Evolutionary conservation across 2,329 filamentous ascomycete genomes (phyloP), one percentile per base, ranked within the genome.

Genomic region (Ascochyta koolunga): DNA sequence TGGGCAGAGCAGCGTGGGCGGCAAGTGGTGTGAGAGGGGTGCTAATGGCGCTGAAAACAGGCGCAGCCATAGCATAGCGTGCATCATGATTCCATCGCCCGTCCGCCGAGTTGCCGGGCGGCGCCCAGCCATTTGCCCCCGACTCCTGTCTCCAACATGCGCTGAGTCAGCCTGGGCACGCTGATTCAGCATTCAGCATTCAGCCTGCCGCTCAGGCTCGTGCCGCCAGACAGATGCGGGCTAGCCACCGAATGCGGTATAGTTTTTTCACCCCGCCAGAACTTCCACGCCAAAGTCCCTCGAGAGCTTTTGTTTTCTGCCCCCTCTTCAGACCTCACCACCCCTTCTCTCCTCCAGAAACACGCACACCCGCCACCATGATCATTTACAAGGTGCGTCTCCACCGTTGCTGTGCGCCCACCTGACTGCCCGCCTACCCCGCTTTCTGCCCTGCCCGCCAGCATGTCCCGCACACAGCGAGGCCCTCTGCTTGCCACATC

Each of bases 341-440:
- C 42, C 57, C 50, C 45, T 38, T 43, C 37, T 22, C 54, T 53
- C 43, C 22, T 53, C 61, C 53, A 46, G 39, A 37, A 37, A 53
- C n/a, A 24, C 44, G 38, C 55, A 54, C 38, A 48, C 50, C 59
- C 47, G 69, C 65, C 72, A 80, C 68, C 60, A 84, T 84, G 82
- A 82, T 84, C 63, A 84, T 84, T 70, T 84, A 74, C 79, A 84
- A 83, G 77, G 82, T 83, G 59, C 56, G 78, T 62, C 38, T 18
- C 48, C 37, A 48, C 43, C 43, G 22, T 21, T 49, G n/a, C 58
- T 36, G 27, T 29, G 35, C 29, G 22, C 15, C 58, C 66, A 59
- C 59, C 50, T 54, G 58, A 63, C 62, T 62, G 62, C 62, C 66
- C 45, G 31, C 58, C 58, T 64, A 63, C 63, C 63, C 66, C 65